Evolutionary conservation across 352 stramenopile genomes (phyloP).

Genomic region (Thraustochytrium sp.): DNA sequence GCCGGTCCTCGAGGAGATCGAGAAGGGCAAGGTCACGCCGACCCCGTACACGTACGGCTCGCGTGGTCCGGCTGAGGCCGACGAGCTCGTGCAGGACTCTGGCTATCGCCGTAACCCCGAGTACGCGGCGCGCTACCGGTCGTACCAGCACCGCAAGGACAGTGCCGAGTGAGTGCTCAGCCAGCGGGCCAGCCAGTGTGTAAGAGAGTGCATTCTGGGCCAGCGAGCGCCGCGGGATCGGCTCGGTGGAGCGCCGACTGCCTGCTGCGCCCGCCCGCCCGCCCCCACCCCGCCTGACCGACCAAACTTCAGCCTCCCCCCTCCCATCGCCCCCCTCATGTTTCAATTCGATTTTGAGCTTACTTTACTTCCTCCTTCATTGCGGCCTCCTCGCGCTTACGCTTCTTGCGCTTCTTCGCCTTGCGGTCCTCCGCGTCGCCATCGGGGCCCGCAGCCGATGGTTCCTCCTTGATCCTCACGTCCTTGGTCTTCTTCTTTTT

Average conservation of each 20-base stretch:
- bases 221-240: neutral
- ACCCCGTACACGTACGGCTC: conserved; percentile 85
- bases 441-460: no score
- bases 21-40: conserved; percentile 59
- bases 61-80: conserved; percentile 79
- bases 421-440: no score
- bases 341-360: neutral
- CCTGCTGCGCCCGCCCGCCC: no score
- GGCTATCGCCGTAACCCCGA: conserved; percentile 10
- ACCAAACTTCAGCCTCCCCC: no score
- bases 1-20: conserved; percentile 91
- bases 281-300: no score
- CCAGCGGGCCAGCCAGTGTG: no score
- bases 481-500: no score
- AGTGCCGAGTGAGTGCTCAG: no score
- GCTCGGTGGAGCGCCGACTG: no score
- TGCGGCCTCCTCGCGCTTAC: neutral
- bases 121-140: neutral
- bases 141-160: neutral
- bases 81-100: conserved; percentile 55
- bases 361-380: neutral
- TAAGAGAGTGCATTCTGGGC: no score
- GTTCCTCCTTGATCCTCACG: no score
- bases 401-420: neutral
- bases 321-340: neutral